A percentile compares a stretch with the other conserved stretches of the same genome.
Evolutionary conservation across 129 eudicot genomes (phyloP).

Genomic region (Arctium minus): DNA sequence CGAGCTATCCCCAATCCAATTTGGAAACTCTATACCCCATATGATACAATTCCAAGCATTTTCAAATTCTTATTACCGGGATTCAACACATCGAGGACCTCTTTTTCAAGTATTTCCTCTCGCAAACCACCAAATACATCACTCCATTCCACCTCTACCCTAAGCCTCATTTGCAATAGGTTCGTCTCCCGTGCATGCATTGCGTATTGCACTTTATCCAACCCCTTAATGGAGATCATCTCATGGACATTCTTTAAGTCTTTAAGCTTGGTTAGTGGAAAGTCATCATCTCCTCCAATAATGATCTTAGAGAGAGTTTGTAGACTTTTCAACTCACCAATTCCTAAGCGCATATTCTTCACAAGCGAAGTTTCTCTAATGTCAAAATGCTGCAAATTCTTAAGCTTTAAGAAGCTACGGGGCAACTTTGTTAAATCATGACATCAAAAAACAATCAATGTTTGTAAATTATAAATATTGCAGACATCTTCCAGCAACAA

Average conservation of each 20-base stretch:
- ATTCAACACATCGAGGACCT: conserved; percentile 18
- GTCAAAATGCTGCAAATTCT: conserved; percentile 28
- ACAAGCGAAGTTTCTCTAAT: conserved; percentile 24
- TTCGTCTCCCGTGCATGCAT: conserved; percentile 31
- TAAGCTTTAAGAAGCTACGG: not conserved
- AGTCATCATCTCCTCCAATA: conserved; percentile 13
- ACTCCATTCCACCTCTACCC: conserved; percentile 24
- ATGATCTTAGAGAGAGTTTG: conserved; percentile 28
- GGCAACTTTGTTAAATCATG: not conserved
- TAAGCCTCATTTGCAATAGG: conserved; percentile 17
- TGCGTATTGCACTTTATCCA: conserved; percentile 24
- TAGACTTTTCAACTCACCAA: conserved; percentile 29
- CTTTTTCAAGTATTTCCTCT: not conserved
- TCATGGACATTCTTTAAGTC: conserved; percentile 13
- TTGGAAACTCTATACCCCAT: conserved; percentile 30
- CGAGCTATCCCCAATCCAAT: conserved; percentile 35
- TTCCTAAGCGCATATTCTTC: conserved; percentile 32
- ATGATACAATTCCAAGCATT: conserved; percentile 12
- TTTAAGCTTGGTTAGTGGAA: conserved; percentile 18
- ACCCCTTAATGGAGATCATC: conserved; percentile 16
- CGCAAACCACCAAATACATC: conserved; percentile 1
- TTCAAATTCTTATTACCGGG: conserved; percentile 16
- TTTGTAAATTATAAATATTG: not conserved
- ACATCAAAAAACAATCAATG: not conserved
- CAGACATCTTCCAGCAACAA: not conserved